Evolutionary conservation across 2,329 filamentous ascomycete species (phyloP), one percentile per base, ranked within the genome.

Genomic region (Phialemonium atrogriseum): DNA sequence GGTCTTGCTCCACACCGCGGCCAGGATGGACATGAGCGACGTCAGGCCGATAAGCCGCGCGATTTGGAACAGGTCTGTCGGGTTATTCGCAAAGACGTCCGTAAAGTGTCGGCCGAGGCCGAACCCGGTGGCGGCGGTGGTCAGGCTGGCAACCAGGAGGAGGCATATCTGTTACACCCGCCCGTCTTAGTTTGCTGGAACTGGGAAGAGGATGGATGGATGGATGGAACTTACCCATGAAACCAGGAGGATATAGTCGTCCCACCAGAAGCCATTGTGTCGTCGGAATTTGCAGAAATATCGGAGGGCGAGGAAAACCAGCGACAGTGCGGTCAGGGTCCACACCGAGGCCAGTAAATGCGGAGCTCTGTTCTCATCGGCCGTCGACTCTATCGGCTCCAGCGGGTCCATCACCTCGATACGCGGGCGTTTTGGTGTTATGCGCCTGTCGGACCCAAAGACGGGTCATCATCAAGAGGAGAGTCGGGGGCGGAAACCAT

Each of bases 1-100:
- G 2, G 53, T 56, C 40, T 59, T 60, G 36, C 51, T 52, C 34
- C 42, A 40, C 2, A 49, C 45, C 8, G 52, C 46, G 2, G 50
- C 51, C 4, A 49, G 32, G 26, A 51, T 48, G 15, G 44, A 52
- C 29, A 44, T 50, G 33, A 47, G 46, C 14, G 33, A 39, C 11
- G 37, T 27, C 18, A 40, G 22, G 14, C 43, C 29, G 7, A 42
- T 30, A 27, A 52, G 43, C n/a, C n/a, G n/a, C n/a, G n/a, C n/a
- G n/a, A n/a, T n/a, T n/a, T n/a, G 19, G 14, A 32, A 34, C 10
- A 42, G 27, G 16, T 37, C 24, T 8, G 24, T 30, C 7, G 31
- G 13, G 20, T 37, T 30, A 11, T 37, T 37, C 7, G 30, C 35
- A 19, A 33, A 37, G 13, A 26, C 30, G 12, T 30, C n/a, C n/a